phyloP scores from a whole-genome alignment of 2,329 filamentous ascomycete genomes.

The Beauveria bassiana region DNA sequence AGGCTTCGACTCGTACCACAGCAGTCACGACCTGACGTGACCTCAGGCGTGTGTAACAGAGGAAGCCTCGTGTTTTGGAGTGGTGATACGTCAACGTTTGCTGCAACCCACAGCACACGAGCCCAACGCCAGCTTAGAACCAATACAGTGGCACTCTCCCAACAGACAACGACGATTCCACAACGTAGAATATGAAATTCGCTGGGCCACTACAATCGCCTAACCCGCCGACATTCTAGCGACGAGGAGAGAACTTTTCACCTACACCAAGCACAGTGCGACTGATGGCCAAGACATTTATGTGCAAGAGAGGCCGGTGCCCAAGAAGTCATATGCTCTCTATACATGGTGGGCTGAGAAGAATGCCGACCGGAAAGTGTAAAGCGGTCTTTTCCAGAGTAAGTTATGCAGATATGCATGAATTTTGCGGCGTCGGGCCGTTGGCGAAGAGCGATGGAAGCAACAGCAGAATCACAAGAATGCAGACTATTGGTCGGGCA shows the following conservation, averaged over 20 bases:
- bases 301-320: not conserved
- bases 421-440: not conserved
- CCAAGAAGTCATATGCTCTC: not conserved
- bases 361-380: not conserved
- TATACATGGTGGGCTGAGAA: not conserved
- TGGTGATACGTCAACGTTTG: not conserved
- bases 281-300: not conserved
- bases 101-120: not conserved
- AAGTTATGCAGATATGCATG: not conserved
- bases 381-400: too few species aligned
- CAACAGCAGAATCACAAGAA: not conserved
- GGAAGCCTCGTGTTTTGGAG: not conserved
- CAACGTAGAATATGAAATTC: not conserved
- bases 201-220: too few species aligned
- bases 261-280: not conserved
- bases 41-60: not conserved
- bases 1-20: not conserved
- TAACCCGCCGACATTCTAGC: not conserved
- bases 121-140: not conserved
- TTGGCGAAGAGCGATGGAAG: not conserved
- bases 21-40: not conserved
- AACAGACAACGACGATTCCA: not conserved
- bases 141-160: not conserved
- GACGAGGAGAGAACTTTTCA: not conserved
- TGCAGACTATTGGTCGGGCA: not conserved